Evolutionary conservation across 1,284 basidiomycete genomes (phyloP), one percentile per base, ranked within the genome.

Genomic region (Bondarzewia mesenterica): DNA sequence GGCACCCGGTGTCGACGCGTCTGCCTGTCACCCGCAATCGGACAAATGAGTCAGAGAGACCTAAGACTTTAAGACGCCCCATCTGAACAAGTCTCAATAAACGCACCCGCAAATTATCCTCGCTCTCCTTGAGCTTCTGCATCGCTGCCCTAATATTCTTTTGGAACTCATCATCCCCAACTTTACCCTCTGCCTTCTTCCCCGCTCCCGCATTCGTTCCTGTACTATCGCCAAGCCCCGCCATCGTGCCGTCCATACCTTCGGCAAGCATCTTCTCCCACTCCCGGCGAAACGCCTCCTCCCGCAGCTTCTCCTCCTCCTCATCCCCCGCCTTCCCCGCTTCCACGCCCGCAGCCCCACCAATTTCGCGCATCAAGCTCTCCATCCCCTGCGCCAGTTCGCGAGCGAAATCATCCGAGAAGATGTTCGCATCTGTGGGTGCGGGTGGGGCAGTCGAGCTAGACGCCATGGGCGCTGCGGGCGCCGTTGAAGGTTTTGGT

Each of bases 371-470:
- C 72, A 96, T 80, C 41, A 96, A 73, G n/a, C 71, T 71, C 61
- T 92, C 89, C 92, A 97, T 95, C 26, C 81, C 86, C 59, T 78
- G 73, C 5, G 84, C 80, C 40, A 96, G 73, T 60, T 89, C 83
- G 37, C 75, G 72, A 38, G 85, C 80, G 59, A 93, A 90, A 46
- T 82, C 61, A 48, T 73, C 54, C 54, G 57, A 58, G 21, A 64
- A 50, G 41, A 60, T 63, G 39, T 71, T 65, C 37, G 71, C 70
- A 65, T 52, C 63, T 61, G 50, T 61, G 58, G 58, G 66, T 63
- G 51, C 57, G 8, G 63, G n/a, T 40, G 49, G 43, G n/a, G 49
- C 40, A 22, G 55, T 26, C 16, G 53, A 42, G 42, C 49, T 49
- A 8, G 50, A 20, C 12, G 50, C 16, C 10, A 45, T 29, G 10